These are phyloP conservation scores for Bimuria novae-zelandiae DNA, from an alignment of 2,329 filamentous ascomycete genomes.

Conservation along the genomic window DNA sequence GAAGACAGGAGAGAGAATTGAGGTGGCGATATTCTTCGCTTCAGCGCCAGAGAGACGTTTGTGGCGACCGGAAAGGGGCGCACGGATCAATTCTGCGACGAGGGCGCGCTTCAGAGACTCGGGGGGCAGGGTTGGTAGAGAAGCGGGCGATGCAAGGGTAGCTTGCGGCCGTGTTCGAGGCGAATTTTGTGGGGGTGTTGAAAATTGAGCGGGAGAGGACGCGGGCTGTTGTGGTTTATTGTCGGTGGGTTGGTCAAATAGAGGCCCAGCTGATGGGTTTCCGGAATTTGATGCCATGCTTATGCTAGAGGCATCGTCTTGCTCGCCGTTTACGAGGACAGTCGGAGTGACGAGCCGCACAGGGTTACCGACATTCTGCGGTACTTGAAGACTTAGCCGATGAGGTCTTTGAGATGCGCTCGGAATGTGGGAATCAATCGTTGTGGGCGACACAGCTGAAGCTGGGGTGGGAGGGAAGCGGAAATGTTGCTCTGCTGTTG, in stretches of 20 bases:
- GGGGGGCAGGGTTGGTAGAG: constrained; percentile 33
- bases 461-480: constrained; percentile 47
- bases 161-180: constrained; percentile 24
- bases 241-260: constrained; percentile 24
- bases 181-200: constrained; percentile 39
- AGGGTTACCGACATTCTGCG: constrained; percentile 62
- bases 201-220: constrained; percentile 26
- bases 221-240: constrained; percentile 26
- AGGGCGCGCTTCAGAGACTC: constrained; percentile 53
- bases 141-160: neutral
- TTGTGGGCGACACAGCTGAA: constrained; percentile 42
- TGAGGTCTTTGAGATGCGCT: constrained; percentile 49
- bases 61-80: constrained; percentile 47
- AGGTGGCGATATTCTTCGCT: constrained; percentile 52
- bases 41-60: constrained; percentile 52
- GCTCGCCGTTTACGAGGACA: constrained; percentile 58
- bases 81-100: constrained; percentile 53
- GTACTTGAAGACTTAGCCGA: constrained; percentile 65
- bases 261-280: constrained; percentile 22
- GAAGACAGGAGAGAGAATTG: constrained; percentile 47
- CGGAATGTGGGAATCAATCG: constrained; percentile 27
- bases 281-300: constrained; percentile 24
- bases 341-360: constrained; percentile 67
- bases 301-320: constrained; percentile 32
- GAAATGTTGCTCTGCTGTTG: constrained; percentile 41